Percentiles rank a stretch among this genome's conserved stretches.
Conservation (phyloP, 306 rosid genomes). For the Cercis canadensis region DNA sequence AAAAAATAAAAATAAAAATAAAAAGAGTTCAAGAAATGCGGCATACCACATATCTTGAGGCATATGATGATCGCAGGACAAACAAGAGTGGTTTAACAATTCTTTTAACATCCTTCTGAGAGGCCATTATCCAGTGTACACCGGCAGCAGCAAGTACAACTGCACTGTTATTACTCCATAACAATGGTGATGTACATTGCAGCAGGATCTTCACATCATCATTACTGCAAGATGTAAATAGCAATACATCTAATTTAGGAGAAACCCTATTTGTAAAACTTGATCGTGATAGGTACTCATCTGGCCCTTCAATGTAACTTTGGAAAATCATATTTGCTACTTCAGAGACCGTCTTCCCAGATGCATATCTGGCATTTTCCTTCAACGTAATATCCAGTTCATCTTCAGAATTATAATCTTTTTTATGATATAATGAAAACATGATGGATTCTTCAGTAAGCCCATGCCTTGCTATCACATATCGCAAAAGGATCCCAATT, state of each 20-base stretch:
- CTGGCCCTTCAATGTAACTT: slow-evolving; percentile 92
- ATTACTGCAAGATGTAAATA: slow-evolving; percentile 62
- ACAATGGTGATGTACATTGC: slow-evolving; percentile 86
- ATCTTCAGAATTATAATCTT: slow-evolving; percentile 44
- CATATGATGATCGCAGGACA: slow-evolving; percentile 77
- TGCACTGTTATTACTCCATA: slow-evolving; percentile 97
- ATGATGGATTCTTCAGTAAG: slow-evolving; percentile 85
- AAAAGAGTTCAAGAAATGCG: slow-evolving; percentile 35
- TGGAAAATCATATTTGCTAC: slow-evolving; percentile 62
- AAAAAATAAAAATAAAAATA: slow-evolving; percentile 2
- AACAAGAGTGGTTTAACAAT: slow-evolving; percentile 91
- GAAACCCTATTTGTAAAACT: slow-evolving; percentile 54
- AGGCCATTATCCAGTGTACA: slow-evolving; percentile 95
- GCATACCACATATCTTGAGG: slow-evolving; percentile 89
- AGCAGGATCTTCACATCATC: slow-evolving; percentile 85
- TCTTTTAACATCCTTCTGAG: slow-evolving; percentile 61
- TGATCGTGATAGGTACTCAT: slow-evolving; percentile 84
- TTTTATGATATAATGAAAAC: slow-evolving; percentile 56
- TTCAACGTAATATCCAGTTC: slow-evolving; percentile 38
- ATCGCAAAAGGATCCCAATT: slow-evolving; percentile 87
- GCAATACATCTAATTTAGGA: slow-evolving; percentile 58
- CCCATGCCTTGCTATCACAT: slow-evolving; percentile 81
- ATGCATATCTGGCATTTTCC: slow-evolving; percentile 51
- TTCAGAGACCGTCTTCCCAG: slow-evolving; percentile 51
- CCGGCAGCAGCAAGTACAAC: slow-evolving; percentile 95